phyloP scores from a whole-genome alignment of 768 basidiomycete species.

The Lentinula sp. region DNA sequence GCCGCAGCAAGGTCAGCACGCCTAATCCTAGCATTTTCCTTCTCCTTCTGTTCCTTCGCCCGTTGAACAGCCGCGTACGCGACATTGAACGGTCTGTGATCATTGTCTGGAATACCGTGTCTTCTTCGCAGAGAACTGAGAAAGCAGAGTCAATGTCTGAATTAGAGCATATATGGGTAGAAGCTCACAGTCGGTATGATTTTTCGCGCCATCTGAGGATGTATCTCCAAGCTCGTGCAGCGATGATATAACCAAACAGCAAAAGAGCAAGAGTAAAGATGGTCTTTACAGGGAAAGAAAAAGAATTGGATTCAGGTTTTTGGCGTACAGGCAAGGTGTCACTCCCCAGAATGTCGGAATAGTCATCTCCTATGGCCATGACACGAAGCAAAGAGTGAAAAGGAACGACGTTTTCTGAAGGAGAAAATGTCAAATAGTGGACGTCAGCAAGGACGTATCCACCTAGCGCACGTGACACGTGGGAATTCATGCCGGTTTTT shows the following conservation, averaged over 20 bases:
- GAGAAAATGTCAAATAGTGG: neutral
- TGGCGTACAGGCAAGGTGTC: conserved; percentile 33
- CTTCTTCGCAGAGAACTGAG: conserved; percentile 63
- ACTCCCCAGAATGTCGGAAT: conserved; percentile 68
- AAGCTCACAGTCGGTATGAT: conserved; percentile 56
- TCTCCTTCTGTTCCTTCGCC: conserved; percentile 48
- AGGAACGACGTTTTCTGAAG: conserved; percentile 14
- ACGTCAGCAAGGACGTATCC: too few species aligned
- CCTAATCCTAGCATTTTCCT: conserved; percentile 28
- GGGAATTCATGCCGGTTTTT: too few species aligned
- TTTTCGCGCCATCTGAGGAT: conserved; percentile 57
- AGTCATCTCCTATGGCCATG: conserved; percentile 55
- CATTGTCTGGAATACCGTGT: conserved; percentile 80
- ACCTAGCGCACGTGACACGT: too few species aligned
- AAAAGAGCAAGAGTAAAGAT: conserved; percentile 29
- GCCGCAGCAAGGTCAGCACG: conserved; percentile 17
- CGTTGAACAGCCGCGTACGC: conserved; percentile 72
- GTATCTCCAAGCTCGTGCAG: conserved; percentile 34
- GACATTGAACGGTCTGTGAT: conserved; percentile 79
- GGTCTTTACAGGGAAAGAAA: conserved; percentile 34
- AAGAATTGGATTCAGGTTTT: conserved; percentile 22
- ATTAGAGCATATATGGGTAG: neutral
- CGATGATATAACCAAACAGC: conserved; percentile 29
- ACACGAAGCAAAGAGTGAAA: conserved; percentile 11
- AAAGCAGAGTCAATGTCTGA: conserved; percentile 11